Percentiles rank a stretch among this genome's conserved stretches.
These are phyloP conservation scores for Calophaca sinica DNA, from an alignment of 306 rosid species.

Conservation along the genomic window DNA sequence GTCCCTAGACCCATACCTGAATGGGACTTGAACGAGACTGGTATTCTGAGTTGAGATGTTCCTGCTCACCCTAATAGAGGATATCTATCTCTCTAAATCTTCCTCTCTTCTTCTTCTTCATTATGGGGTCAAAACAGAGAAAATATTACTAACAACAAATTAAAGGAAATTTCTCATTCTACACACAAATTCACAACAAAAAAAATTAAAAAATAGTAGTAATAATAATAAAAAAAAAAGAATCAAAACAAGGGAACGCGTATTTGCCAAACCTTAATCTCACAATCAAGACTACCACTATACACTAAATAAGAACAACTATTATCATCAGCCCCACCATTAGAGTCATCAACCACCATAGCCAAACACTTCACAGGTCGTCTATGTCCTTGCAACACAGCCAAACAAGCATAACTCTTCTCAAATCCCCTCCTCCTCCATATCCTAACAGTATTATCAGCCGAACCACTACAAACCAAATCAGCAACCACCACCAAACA, in stretches of 20 bases:
- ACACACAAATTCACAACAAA: neutral
- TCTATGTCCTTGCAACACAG: conserved; percentile 67
- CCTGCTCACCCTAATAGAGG: too few relatives aligned
- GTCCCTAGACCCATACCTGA: too few relatives aligned
- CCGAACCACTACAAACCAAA: conserved; percentile 80
- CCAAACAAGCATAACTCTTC: conserved; percentile 60
- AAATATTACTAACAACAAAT: neutral
- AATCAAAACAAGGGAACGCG: conserved; percentile 44
- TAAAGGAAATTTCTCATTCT: neutral
- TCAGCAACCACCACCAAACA: conserved; percentile 64
- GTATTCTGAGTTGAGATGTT: too few relatives aligned
- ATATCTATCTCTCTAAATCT: too few relatives aligned
- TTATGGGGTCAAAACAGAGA: neutral
- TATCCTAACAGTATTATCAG: conserved; percentile 69
- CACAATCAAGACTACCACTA: conserved; percentile 74
- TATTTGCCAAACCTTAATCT: conserved; percentile 67
- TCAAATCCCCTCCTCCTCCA: conserved; percentile 65
- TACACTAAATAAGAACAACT: conserved; percentile 57
- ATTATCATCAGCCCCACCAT: conserved; percentile 13
- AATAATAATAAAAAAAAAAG: neutral
- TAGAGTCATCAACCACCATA: conserved; percentile 34
- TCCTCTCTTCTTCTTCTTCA: too few relatives aligned
- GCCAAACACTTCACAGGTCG: conserved; percentile 72
- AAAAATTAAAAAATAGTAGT: too few relatives aligned
- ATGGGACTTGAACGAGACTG: too few relatives aligned